Conservation (phyloP, 768 basidiomycete species). For the Boletus reticuloceps region DNA sequence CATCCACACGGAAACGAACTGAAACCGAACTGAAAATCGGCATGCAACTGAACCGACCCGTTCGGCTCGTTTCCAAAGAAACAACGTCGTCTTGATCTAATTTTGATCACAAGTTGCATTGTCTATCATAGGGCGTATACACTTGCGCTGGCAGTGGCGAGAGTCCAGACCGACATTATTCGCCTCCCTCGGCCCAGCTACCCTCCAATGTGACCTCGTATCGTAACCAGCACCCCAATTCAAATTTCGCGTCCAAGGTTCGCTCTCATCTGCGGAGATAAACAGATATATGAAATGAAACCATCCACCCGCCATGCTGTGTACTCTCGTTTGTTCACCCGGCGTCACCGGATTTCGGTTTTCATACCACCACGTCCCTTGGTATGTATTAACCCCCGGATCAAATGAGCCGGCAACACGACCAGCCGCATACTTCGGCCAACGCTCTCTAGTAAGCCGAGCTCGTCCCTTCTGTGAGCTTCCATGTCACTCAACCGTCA, state of each 20-base stretch:
- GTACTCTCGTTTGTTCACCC: conserved; percentile 1
- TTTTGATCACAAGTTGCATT: background rate
- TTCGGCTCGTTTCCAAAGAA: conserved; percentile 21
- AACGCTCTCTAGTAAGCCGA: conserved; percentile 2
- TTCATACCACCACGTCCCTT: too few relatives aligned
- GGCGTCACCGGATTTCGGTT: conserved; percentile 2
- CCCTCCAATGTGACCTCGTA: background rate
- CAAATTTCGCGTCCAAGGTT: too few relatives aligned
- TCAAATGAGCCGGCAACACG: conserved; percentile 12
- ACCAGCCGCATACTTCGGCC: background rate
- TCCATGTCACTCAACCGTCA: background rate
- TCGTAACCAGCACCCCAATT: conserved; percentile 20
- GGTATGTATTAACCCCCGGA: too few relatives aligned
- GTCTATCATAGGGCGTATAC: too few relatives aligned
- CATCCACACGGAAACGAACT: conserved; percentile 10
- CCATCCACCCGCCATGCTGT: too few relatives aligned
- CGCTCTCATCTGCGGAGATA: conserved; percentile 27
- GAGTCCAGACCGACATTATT: too few relatives aligned
- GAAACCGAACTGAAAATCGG: conserved; percentile 1
- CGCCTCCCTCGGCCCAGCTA: background rate
- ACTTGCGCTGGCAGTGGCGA: too few relatives aligned
- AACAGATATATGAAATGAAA: conserved; percentile 9
- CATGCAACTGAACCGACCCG: conserved; percentile 2
- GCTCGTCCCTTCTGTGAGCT: background rate
- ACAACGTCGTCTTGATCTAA: conserved; percentile 23